Conservation (phyloP, 2,329 filamentous ascomycete species). For the Ambrosiella cleistominuta region DNA sequence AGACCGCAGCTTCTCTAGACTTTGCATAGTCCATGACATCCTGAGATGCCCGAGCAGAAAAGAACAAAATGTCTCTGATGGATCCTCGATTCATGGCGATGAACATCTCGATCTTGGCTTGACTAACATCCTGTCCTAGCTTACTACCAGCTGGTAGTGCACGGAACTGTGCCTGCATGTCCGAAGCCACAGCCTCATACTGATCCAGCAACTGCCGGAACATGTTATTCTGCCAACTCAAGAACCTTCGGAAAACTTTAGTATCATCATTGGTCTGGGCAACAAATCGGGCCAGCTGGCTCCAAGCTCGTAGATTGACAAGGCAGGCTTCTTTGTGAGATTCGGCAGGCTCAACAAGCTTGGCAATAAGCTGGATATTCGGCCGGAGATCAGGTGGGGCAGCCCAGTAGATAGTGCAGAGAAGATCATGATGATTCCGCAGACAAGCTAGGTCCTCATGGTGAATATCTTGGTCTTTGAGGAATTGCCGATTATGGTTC, state of each 20-base stretch:
- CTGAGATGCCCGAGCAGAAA: slow-evolving; percentile 30
- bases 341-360: slow-evolving; percentile 38
- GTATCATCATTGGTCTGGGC: slow-evolving; percentile 27
- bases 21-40: slow-evolving; percentile 31
- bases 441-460: slow-evolving; percentile 45
- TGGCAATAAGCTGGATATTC: slow-evolving; percentile 35
- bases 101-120: slow-evolving; percentile 30
- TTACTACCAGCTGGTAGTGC: slow-evolving; percentile 27
- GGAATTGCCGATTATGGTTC: slow-evolving; percentile 47
- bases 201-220: slow-evolving; percentile 41
- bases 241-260: slow-evolving; percentile 30
- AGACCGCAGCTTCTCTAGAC: slow-evolving; percentile 29
- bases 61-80: slow-evolving; percentile 34
- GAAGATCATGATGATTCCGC: slow-evolving; percentile 50
- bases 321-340: slow-evolving; percentile 51
- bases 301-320: slow-evolving; percentile 47
- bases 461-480: slow-evolving; percentile 42
- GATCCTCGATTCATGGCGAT: slow-evolving; percentile 34
- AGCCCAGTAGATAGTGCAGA: slow-evolving; percentile 50
- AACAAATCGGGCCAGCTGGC: slow-evolving; percentile 41
- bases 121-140: slow-evolving; percentile 21
- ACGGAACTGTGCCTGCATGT: slow-evolving; percentile 38
- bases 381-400: slow-evolving; percentile 38
- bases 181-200: slow-evolving; percentile 36
- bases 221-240: slow-evolving; percentile 35